Base-by-base conservation (phyloP, 2,329 filamentous ascomycete species). In the Exophiala lecanii-corni region DNA sequence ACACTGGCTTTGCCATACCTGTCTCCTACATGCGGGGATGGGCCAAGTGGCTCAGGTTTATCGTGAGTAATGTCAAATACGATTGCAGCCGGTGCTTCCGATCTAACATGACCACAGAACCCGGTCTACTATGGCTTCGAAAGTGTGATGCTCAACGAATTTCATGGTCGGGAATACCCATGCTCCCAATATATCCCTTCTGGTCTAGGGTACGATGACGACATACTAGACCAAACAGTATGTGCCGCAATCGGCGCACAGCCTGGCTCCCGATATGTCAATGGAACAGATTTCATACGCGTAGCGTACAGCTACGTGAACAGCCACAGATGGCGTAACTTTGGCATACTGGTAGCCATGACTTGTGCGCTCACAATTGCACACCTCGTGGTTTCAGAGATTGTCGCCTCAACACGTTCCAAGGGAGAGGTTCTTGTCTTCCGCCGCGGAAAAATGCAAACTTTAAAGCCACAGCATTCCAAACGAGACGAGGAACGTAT, bases 361-460 rank as follows among this genome's bases (percentile, higher is more conserved):
- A 74, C 76, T 56, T 3, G 77, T 13, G 75, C 80, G 58, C 86
- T 86, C 64, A 75, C 81, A 64, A 45, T 62, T 2, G 53, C 82
- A 1, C 86, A 88, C 62, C 74, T 86, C 38, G 34, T 76, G 12
- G 76, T 77, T 0, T 74, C 75, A 0, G 83, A 88, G 56, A 51
- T 83, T 53, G 84, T 84, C 61, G 81, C 81, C 0, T 69, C 75
- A 1, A 77, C 75, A 0, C 67, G 69, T 2, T 83, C 77, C 39
- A 81, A 75, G 1, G 83, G 81, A 0, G 84, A 89, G 57, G 75
- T 81, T 1, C 72, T 89, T 1, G 78, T 88, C 7, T 88, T 86
- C 59, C 73, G 70, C 0, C 54, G 59, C 9, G 54, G 39, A 12
- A 43, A 42, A 40, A 13, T n/a, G 21, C 6, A 6, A 34, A 16